phyloP scores from a whole-genome alignment of 805 yeast species.

The Candida yuanshanica region DNA sequence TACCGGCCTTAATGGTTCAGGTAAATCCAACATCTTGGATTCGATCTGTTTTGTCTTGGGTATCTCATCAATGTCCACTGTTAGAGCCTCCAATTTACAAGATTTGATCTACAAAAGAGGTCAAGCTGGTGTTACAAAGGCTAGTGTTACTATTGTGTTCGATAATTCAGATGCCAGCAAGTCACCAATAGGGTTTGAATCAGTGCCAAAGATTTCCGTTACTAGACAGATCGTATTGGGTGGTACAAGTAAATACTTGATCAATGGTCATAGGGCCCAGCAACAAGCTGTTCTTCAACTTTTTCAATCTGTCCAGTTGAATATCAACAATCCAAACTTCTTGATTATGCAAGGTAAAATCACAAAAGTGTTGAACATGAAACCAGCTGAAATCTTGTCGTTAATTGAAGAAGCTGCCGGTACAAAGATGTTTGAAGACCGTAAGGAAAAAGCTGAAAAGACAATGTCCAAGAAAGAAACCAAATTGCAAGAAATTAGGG shows the following conservation, averaged over 20 bases:
- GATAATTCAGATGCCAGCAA: constrained; percentile 72
- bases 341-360: constrained; percentile 98
- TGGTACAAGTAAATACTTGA: constrained; percentile 85
- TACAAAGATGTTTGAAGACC: constrained; percentile 89
- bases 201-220: constrained; percentile 72
- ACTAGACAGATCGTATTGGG: constrained; percentile 90
- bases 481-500: constrained; percentile 71
- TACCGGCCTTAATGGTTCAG: constrained; percentile 96
- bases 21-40: constrained; percentile 92
- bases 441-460: constrained; percentile 85
- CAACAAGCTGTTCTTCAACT: constrained; percentile 86
- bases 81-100: constrained; percentile 87
- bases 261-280: constrained; percentile 95
- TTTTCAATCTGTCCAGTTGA: constrained; percentile 91
- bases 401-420: constrained; percentile 98
- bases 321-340: constrained; percentile 95
- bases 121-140: constrained; percentile 96
- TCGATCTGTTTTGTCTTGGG: constrained; percentile 99
- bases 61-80: constrained; percentile 89
- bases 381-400: constrained; percentile 82
- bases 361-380: constrained; percentile 95
- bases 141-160: constrained; percentile 93
- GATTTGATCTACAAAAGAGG: constrained; percentile 96
- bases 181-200: constrained; percentile 86
- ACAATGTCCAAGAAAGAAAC: constrained; percentile 89